phyloP scores from a whole-genome alignment of 148 eudicot genomes.

The Gaultheria prostrata region DNA sequence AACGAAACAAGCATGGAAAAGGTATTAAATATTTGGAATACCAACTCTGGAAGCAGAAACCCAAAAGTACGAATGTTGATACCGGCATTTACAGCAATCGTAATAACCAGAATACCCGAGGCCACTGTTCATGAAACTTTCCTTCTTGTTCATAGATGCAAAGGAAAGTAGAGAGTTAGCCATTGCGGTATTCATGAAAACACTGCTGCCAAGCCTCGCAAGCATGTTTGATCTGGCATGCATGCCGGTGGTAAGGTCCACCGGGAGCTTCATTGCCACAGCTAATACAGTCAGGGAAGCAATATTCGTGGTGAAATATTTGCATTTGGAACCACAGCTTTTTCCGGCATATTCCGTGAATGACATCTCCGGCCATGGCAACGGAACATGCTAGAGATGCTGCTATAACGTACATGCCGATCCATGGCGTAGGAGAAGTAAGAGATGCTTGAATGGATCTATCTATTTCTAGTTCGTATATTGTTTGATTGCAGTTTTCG shows the following conservation, averaged over 20 bases:
- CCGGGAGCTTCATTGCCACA: constrained; percentile 25
- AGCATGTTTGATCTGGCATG: constrained; percentile 9
- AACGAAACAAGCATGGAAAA: constrained; percentile 13
- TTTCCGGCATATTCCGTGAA: constrained; percentile 6
- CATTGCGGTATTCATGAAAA: constrained; percentile 21
- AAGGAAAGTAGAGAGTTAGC: constrained; percentile 22
- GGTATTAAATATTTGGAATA: background rate
- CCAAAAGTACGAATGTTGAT: too few relatives aligned
- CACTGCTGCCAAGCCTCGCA: constrained; percentile 21
- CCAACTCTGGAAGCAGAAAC: too few relatives aligned
- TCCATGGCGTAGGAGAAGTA: constrained; percentile 23
- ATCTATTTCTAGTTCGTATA: too few relatives aligned
- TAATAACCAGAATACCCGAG: constrained; percentile 28
- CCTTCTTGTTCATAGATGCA: constrained; percentile 23
- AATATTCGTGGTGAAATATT: constrained; percentile 13
- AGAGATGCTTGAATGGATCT: background rate
- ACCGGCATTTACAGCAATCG: constrained; percentile 17
- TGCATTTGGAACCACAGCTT: constrained; percentile 18
- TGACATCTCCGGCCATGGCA: constrained; percentile 15
- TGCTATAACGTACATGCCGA: constrained; percentile 26
- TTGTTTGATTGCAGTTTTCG: too few relatives aligned
- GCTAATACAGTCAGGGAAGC: constrained; percentile 20
- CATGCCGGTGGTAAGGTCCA: constrained; percentile 25
- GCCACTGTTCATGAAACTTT: constrained; percentile 22
- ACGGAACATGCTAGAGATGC: constrained; percentile 22